Conservation (phyloP, 441 rosid genomes). For the Jatropha podagrica region DNA sequence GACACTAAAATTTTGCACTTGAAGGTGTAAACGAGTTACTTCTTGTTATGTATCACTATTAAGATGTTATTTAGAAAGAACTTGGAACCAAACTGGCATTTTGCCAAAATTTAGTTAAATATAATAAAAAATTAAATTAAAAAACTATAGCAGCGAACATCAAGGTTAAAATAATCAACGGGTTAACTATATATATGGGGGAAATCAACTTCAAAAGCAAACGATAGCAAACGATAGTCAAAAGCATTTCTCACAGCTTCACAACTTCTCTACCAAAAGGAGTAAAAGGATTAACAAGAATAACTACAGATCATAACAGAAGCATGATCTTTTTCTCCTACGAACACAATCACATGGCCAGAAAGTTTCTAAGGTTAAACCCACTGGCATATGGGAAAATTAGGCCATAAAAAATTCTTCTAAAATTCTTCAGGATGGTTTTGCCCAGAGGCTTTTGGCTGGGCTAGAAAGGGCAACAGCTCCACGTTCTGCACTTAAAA, state of each 20-base stretch:
- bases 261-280: not conserved
- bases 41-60: no score
- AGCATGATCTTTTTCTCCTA: constrained; percentile 4
- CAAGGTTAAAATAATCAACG: no score
- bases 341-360: not conserved
- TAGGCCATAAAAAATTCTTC: not conserved
- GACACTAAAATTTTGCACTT: no score
- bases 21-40: no score
- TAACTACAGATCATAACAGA: constrained; percentile 12
- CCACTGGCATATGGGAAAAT: not conserved
- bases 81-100: no score
- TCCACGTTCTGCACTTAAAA: constrained; percentile 45
- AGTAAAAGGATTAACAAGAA: not conserved
- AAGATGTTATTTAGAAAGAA: no score
- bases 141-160: no score
- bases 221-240: no score
- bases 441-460: constrained; percentile 37
- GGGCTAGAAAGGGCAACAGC: constrained; percentile 58
- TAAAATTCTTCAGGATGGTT: not conserved
- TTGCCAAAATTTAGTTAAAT: no score
- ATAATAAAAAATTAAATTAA: no score
- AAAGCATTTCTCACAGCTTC: not conserved
- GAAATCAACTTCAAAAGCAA: no score
- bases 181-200: no score
- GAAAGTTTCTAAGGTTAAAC: not conserved